A percentile compares a stretch with the other conserved stretches of the same genome.
Conservation (phyloP, 176 grass and related monocot species). For the Areca catechu region DNA sequence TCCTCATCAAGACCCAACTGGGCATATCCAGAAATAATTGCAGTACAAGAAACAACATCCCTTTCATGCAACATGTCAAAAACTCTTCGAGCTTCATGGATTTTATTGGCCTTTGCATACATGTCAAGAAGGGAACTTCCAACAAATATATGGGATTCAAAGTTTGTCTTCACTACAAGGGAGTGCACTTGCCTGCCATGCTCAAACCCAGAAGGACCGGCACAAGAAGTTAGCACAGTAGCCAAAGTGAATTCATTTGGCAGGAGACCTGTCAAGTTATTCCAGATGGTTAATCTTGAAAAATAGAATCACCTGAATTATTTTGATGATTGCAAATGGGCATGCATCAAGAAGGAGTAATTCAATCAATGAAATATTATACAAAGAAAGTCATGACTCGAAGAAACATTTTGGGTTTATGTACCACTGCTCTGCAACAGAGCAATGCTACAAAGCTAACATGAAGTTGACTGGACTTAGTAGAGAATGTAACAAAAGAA, state of each 20-base stretch:
- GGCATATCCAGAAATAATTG: constrained; percentile 62
- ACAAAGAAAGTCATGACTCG: too few species aligned
- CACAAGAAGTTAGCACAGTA: constrained; percentile 42
- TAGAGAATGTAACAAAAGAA: too few species aligned
- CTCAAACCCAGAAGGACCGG: constrained; percentile 21
- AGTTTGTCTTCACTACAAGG: constrained; percentile 45
- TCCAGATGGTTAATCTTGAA: not conserved
- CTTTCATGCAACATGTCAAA: constrained; percentile 56
- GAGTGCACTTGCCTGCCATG: constrained; percentile 55
- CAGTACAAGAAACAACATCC: constrained; percentile 56
- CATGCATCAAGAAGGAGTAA: too few species aligned
- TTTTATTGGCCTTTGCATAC: constrained; percentile 48
- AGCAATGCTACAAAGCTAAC: too few species aligned
- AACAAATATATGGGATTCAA: constrained; percentile 55
- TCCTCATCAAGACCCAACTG: constrained; percentile 56
- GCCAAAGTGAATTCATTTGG: constrained; percentile 64
- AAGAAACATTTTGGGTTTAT: too few species aligned
- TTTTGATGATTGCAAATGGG: not conserved
- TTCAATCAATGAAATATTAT: too few species aligned
- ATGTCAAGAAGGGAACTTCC: constrained; percentile 70
- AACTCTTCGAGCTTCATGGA: constrained; percentile 50
- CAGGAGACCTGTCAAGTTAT: constrained; percentile 36
- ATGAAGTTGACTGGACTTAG: too few species aligned
- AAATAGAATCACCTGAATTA: not conserved
- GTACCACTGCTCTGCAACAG: too few species aligned